A percentile compares a stretch with the other conserved stretches of the same genome.
These are phyloP conservation scores for Jaltomata sinuosa DNA, from an alignment of 257 asterid genomes.

Conservation along the genomic window DNA sequence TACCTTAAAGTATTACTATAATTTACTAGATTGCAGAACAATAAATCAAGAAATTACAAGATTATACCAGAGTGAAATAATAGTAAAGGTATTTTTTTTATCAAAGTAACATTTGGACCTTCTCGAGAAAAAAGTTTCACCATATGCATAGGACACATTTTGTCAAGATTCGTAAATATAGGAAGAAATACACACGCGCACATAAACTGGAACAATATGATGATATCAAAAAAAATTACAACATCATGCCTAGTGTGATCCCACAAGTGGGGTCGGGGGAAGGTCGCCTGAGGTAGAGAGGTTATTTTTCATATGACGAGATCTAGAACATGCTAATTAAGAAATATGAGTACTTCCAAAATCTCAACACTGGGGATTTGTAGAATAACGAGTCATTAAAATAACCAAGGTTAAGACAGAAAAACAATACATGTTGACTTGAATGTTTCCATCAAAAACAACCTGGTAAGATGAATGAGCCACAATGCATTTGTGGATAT, in stretches of 20 bases:
- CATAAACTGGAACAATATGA: not conserved
- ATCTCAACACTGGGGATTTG: too few relatives aligned
- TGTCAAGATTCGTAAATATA: not conserved
- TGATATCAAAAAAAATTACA: not conserved
- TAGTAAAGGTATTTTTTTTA: not conserved
- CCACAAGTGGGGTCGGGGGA: too few relatives aligned
- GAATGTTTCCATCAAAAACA: conserved; percentile 84
- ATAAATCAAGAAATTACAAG: not conserved
- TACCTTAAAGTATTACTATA: not conserved
- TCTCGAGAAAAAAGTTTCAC: not conserved
- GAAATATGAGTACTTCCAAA: too few relatives aligned
- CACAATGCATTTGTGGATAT: conserved; percentile 85
- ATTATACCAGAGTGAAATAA: not conserved
- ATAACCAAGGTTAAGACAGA: not conserved
- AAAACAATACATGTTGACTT: conserved; percentile 64
- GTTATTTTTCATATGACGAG: too few relatives aligned
- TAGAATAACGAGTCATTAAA: not conserved
- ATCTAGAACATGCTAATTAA: too few relatives aligned
- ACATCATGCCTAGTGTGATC: too few relatives aligned
- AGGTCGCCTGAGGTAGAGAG: not conserved
- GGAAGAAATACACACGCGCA: not conserved
- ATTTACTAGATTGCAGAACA: not conserved
- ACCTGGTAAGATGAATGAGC: conserved; percentile 81
- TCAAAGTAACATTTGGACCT: not conserved
- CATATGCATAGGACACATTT: not conserved